Evolutionary conservation across 2,329 filamentous ascomycete species (phyloP).

Genomic region (Calycina herbarum): DNA sequence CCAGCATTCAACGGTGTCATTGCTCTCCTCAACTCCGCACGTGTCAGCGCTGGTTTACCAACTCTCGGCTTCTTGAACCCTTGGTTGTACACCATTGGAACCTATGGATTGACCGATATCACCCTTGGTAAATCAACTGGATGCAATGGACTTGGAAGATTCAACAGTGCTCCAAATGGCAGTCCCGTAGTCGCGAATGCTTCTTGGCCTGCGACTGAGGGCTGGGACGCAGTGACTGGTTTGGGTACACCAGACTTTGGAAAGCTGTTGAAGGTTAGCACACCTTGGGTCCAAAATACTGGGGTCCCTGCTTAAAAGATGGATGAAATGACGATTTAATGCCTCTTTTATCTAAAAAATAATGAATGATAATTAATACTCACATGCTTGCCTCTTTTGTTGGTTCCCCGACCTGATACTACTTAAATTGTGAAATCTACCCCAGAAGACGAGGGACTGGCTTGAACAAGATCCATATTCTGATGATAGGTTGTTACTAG

Average conservation of each 20-base stretch:
- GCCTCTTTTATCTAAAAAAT: not conserved
- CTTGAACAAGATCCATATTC: too few species aligned
- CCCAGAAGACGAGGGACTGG: too few species aligned
- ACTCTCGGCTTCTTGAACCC: constrained; percentile 60
- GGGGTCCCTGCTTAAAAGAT: constrained; percentile 11
- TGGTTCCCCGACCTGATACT: too few species aligned
- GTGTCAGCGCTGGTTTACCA: constrained; percentile 27
- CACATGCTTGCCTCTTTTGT: too few species aligned
- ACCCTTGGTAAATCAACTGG: constrained; percentile 38
- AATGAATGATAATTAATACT: not conserved
- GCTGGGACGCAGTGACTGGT: constrained; percentile 49
- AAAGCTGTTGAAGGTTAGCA: constrained; percentile 25
- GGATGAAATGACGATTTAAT: constrained; percentile 11
- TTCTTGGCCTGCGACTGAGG: constrained; percentile 42
- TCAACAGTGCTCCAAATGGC: constrained; percentile 22
- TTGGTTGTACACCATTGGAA: constrained; percentile 54
- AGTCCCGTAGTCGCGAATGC: constrained; percentile 35
- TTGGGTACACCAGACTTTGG: constrained; percentile 40
- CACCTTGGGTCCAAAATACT: constrained; percentile 23
- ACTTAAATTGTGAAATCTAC: too few species aligned
- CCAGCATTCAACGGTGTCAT: constrained; percentile 60
- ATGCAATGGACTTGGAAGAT: constrained; percentile 31
- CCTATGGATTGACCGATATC: constrained; percentile 49
- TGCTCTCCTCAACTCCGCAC: constrained; percentile 58
- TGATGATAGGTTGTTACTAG: too few species aligned